These are phyloP conservation scores for Danielia reshetovae DNA, from an alignment of 805 yeast genomes.

Conservation along the genomic window DNA sequence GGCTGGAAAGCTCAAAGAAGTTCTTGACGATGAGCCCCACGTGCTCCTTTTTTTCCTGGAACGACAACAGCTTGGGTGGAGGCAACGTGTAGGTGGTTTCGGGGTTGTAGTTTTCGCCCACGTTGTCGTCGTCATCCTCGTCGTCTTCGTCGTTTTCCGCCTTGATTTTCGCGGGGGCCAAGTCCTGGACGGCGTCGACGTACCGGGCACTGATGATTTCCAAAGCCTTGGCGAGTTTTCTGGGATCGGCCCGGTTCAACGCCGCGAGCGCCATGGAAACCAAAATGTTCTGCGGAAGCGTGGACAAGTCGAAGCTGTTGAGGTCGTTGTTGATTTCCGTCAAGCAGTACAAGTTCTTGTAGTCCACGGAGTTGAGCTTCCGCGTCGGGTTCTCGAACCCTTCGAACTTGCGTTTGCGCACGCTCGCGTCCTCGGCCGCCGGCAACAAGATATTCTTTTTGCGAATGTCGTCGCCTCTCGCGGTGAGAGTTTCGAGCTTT, in stretches of 20 bases:
- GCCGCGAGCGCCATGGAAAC: constrained; percentile 65
- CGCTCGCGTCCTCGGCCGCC: constrained; percentile 25
- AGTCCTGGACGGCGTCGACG: constrained; percentile 32
- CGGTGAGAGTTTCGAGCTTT: constrained; percentile 26
- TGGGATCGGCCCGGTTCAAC: constrained; percentile 49
- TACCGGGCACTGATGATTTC: constrained; percentile 69
- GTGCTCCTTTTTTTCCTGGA: constrained; percentile 55
- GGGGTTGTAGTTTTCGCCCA: constrained; percentile 29
- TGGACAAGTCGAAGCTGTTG: constrained; percentile 64
- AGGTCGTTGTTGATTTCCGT: constrained; percentile 59
- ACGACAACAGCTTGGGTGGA: constrained; percentile 49
- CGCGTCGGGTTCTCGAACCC: constrained; percentile 35
- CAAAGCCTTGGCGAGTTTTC: constrained; percentile 59
- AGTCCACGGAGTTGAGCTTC: constrained; percentile 33
- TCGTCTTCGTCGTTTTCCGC: constrained; percentile 13
- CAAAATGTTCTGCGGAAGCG: constrained; percentile 61
- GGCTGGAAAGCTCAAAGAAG: constrained; percentile 47
- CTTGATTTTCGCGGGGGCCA: constrained; percentile 9
- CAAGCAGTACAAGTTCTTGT: constrained; percentile 63
- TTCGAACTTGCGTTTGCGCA: constrained; percentile 38
- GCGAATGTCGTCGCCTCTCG: constrained; percentile 39
- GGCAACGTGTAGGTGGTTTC: constrained; percentile 51
- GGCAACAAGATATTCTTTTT: constrained; percentile 33
- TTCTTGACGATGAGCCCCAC: constrained; percentile 55
- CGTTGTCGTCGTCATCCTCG: constrained; percentile 19